Conservation (phyloP, 1,139 yeast species). For the Candida anutae region DNA sequence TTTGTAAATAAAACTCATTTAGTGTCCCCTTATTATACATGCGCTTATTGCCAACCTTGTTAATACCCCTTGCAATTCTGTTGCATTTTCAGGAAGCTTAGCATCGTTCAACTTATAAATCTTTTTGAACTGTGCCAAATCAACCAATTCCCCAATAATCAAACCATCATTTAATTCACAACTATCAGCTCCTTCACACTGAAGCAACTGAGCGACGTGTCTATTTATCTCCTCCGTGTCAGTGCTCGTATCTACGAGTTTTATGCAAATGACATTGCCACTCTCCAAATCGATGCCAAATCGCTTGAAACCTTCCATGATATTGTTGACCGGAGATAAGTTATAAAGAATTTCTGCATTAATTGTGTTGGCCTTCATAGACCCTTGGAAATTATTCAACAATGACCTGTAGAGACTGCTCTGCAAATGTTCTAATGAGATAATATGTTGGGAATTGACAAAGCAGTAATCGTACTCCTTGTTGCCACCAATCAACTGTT, state of each 20-base stretch:
- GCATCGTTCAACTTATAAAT: slow-evolving; percentile 32
- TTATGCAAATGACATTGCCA: slow-evolving; percentile 23
- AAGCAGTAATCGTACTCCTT: slow-evolving; percentile 33
- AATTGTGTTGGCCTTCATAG: slow-evolving; percentile 32
- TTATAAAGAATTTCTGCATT: slow-evolving; percentile 36
- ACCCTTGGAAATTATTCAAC: slow-evolving; percentile 16
- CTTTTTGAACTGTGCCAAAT: slow-evolving; percentile 27
- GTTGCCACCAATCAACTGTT: slow-evolving; percentile 23
- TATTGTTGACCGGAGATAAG: slow-evolving; percentile 37
- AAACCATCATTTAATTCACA: slow-evolving; percentile 18
- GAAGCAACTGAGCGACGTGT: slow-evolving; percentile 12
- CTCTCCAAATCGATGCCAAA: slow-evolving; percentile 33
- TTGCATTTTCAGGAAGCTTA: slow-evolving; percentile 7
- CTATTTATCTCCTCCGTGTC: slow-evolving; percentile 2
- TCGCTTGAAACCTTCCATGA: slow-evolving; percentile 34
- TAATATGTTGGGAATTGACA: slow-evolving; percentile 28
- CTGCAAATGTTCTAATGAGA: slow-evolving; percentile 30
- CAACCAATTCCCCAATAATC: slow-evolving; percentile 13
- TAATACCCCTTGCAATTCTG: slow-evolving; percentile 16
- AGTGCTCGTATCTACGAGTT: slow-evolving; percentile 11
- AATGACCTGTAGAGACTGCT: slow-evolving; percentile 29
- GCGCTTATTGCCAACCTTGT: slow-evolving; percentile 33
- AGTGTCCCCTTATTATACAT: slow-evolving; percentile 30
- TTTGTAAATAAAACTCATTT: no score
- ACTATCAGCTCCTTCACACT: slow-evolving; percentile 5